Conservation (phyloP, 495 filamentous ascomycete species). For the Lichina pygmaea region DNA sequence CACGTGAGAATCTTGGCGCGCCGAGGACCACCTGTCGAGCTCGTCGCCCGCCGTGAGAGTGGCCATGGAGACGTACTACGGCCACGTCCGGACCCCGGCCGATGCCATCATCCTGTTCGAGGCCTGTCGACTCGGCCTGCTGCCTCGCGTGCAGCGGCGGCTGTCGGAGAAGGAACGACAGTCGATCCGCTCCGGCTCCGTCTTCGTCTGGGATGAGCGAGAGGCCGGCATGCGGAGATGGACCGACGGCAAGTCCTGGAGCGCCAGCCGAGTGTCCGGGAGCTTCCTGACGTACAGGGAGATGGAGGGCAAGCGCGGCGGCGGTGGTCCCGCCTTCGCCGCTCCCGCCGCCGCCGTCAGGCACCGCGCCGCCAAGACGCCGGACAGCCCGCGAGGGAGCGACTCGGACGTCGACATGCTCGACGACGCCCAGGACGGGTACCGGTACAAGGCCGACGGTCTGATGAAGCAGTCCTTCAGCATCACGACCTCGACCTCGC, state of each 20-base stretch:
- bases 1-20: not conserved
- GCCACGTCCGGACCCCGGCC: slow-evolving; percentile 67
- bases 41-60: not conserved
- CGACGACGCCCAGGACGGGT: slow-evolving; percentile 80
- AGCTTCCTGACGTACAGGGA: slow-evolving; percentile 95
- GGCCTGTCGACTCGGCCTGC: slow-evolving; percentile 68
- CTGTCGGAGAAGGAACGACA: slow-evolving; percentile 94
- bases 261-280: slow-evolving; percentile 85
- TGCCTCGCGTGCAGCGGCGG: slow-evolving; percentile 77
- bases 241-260: slow-evolving; percentile 99
- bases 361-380: slow-evolving; percentile 30
- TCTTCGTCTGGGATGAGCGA: slow-evolving; percentile 97
- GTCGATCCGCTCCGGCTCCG: slow-evolving; percentile 78
- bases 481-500: slow-evolving; percentile 70
- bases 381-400: slow-evolving; percentile 49
- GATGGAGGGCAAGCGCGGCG: slow-evolving; percentile 88
- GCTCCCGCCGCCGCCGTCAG: slow-evolving; percentile 18
- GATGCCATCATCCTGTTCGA: slow-evolving; percentile 97
- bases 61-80: slow-evolving; percentile 87
- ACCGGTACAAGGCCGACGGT: slow-evolving; percentile 89
- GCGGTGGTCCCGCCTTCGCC: slow-evolving; percentile 26
- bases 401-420: slow-evolving; percentile 52
- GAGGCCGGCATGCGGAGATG: slow-evolving; percentile 96
- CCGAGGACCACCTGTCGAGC: no score
- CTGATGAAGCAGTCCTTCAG: slow-evolving; percentile 99